These are phyloP conservation scores for Diutina ranongensis DNA, from an alignment of 1,139 yeast genomes.

Conservation along the genomic window DNA sequence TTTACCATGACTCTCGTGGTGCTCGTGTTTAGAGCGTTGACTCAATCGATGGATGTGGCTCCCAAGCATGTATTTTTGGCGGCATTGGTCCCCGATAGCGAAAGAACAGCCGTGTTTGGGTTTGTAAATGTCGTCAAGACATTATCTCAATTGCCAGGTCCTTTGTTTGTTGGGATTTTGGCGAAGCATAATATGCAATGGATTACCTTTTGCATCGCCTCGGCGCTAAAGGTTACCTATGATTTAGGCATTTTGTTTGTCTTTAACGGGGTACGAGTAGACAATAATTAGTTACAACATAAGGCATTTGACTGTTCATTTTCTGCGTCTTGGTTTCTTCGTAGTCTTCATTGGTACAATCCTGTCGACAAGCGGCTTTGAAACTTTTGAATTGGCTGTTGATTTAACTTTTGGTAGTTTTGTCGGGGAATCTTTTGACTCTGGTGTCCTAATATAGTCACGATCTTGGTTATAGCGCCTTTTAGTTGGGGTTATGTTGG, in stretches of 20 bases:
- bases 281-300: constrained; percentile 10
- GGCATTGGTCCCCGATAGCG: constrained; percentile 23
- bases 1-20: constrained; percentile 20
- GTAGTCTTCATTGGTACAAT: not conserved
- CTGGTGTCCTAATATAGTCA: too few species aligned
- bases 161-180: constrained; percentile 25
- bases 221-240: constrained; percentile 25
- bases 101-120: constrained; percentile 28
- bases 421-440: too few species aligned
- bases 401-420: too few species aligned
- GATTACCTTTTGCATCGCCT: constrained; percentile 29
- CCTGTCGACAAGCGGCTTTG: not conserved
- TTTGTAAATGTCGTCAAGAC: constrained; percentile 33
- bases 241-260: constrained; percentile 28
- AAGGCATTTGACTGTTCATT: too few species aligned
- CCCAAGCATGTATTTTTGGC: constrained; percentile 34
- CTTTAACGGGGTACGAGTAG: constrained; percentile 19
- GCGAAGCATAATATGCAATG: constrained; percentile 24
- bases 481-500: too few species aligned
- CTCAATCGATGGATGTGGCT: constrained; percentile 35
- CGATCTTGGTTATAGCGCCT: too few species aligned
- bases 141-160: constrained; percentile 28
- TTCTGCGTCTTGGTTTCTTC: not conserved
- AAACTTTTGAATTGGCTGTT: too few species aligned
- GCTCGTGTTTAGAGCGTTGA: constrained; percentile 22